Conservation (phyloP, 108 stramenopile genomes). For the Nitzschia sp. region DNA sequence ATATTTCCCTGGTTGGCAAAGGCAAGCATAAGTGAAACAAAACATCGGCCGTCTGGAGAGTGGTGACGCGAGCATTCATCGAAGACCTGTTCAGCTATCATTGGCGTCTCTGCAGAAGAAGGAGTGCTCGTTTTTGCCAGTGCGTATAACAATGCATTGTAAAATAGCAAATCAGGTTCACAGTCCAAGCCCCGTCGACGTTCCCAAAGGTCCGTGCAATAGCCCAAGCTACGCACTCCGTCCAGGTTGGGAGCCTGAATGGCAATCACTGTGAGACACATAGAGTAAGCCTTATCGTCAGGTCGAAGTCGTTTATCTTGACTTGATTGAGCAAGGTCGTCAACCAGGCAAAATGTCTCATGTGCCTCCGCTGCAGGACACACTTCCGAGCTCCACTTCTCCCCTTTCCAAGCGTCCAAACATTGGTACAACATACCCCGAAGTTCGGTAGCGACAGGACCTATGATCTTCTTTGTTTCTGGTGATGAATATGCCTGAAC, state of each 20-base stretch:
- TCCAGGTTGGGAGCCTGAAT: neutral
- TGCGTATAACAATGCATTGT: conserved; percentile 11
- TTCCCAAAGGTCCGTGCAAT: conserved; percentile 1
- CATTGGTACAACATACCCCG: conserved; percentile 19
- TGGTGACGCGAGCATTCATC: neutral
- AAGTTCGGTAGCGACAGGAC: conserved; percentile 6
- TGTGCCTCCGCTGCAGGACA: neutral
- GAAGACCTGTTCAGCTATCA: neutral
- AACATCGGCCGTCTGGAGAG: neutral
- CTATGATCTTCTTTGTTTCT: neutral
- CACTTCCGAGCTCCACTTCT: neutral
- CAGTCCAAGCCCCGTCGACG: neutral
- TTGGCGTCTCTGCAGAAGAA: conserved; percentile 7
- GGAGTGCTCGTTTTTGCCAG: conserved; percentile 15
- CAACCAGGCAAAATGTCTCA: conserved; percentile 1
- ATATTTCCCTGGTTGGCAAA: conserved; percentile 2
- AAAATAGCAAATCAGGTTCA: conserved; percentile 16
- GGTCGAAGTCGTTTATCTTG: neutral
- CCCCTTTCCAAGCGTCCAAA: conserved; percentile 23
- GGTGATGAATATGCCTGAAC: neutral
- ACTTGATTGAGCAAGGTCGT: neutral
- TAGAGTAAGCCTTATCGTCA: conserved; percentile 17
- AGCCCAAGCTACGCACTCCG: neutral
- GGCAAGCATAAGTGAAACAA: conserved; percentile 13
- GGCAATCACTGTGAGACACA: conserved; percentile 21